Evolutionary conservation across 2,329 filamentous ascomycete species (phyloP).

Genomic region (Paecilomyces sp.): DNA sequence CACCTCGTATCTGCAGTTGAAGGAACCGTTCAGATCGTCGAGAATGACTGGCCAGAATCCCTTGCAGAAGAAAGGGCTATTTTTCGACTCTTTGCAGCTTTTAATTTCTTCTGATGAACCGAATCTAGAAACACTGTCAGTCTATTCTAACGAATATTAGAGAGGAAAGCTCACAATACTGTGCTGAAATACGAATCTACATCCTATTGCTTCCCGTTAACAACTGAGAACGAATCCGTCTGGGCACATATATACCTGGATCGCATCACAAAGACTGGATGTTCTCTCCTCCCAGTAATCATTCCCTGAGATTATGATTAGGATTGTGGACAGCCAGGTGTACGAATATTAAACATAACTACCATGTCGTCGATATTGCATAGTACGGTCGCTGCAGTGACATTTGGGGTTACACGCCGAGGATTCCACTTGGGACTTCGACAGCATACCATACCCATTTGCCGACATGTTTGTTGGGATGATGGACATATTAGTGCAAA

Average conservation of each 20-base stretch:
- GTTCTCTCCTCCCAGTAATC: neutral
- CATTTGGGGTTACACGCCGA: neutral
- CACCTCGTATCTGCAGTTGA: conserved; percentile 9
- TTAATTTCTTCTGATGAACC: neutral
- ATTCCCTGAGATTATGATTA: neutral
- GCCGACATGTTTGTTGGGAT: neutral
- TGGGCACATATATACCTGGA: neutral
- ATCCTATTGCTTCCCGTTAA: neutral
- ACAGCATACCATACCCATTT: neutral
- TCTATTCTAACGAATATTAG: neutral
- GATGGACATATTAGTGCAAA: neutral
- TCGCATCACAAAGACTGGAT: neutral
- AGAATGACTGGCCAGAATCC: conserved; percentile 7
- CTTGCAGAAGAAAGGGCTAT: neutral
- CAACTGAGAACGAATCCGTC: neutral
- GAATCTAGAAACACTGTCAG: neutral
- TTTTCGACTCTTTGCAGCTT: too few relatives aligned
- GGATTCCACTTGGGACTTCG: neutral
- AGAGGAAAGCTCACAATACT: neutral
- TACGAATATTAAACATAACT: neutral
- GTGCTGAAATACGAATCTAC: neutral
- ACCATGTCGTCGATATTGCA: neutral
- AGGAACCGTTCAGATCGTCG: conserved; percentile 14
- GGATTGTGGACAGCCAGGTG: neutral
- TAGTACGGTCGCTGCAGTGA: neutral